A percentile compares a stretch with the other conserved stretches of the same genome.
Conservation (phyloP, 176 grass and related monocot species). For the Raddia distichophylla region DNA sequence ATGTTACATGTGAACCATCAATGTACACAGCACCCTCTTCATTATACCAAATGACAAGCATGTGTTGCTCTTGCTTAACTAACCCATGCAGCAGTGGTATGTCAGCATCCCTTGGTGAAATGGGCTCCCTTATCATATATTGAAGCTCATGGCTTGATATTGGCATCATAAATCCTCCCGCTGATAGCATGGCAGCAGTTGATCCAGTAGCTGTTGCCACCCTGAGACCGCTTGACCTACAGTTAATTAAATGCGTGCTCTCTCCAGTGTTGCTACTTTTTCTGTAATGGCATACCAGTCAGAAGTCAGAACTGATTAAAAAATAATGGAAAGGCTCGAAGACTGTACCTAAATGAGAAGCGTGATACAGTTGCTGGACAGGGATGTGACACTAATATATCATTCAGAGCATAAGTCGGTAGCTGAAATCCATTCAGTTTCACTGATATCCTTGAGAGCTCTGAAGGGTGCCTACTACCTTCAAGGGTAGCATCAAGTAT, state of each 20-base stretch:
- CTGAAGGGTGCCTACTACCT: constrained; percentile 58
- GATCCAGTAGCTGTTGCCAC: constrained; percentile 87
- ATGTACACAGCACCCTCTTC: constrained; percentile 79
- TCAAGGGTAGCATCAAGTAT: constrained; percentile 76
- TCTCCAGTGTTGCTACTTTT: constrained; percentile 51
- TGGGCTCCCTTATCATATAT: constrained; percentile 95
- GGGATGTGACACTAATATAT: constrained; percentile 86
- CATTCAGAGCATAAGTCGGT: constrained; percentile 82
- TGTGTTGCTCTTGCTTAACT: constrained; percentile 56
- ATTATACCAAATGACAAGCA: constrained; percentile 72
- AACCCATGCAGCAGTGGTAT: constrained; percentile 67
- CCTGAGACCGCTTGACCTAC: constrained; percentile 89
- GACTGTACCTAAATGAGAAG: constrained; percentile 91
- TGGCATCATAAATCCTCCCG: constrained; percentile 81
- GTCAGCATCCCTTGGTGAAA: constrained; percentile 52
- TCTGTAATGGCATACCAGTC: constrained; percentile 49
- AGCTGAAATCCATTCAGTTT: constrained; percentile 64
- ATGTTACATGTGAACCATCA: constrained; percentile 77
- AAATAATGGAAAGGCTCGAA: constrained; percentile 3
- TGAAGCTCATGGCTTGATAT: constrained; percentile 76
- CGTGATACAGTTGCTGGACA: constrained; percentile 92
- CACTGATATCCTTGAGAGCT: constrained; percentile 75
- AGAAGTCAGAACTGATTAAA: constrained; percentile 42
- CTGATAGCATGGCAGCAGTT: constrained; percentile 92
- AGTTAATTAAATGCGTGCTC: constrained; percentile 63